Evolutionary conservation across 1,284 basidiomycete genomes (phyloP).

Genomic region (Ceratobasidium sp.): DNA sequence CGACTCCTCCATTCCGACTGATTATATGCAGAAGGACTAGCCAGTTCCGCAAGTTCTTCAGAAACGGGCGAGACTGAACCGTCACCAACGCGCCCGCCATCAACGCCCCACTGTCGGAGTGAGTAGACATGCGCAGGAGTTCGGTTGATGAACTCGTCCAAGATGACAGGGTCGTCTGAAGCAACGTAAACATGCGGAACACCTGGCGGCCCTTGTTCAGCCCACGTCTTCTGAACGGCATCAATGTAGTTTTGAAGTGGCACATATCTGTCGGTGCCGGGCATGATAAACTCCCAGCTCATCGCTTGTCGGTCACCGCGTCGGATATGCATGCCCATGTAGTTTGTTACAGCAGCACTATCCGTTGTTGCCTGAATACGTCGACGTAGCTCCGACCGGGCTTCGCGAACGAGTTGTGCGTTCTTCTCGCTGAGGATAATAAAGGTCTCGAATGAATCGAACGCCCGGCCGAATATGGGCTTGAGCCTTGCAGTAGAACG

Average conservation of each 20-base stretch:
- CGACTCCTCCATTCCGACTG: slow-evolving; percentile 67
- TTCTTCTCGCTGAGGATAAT: slow-evolving; percentile 68
- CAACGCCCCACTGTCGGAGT: slow-evolving; percentile 49
- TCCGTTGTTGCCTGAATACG: slow-evolving; percentile 50
- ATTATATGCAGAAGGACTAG: slow-evolving; percentile 67
- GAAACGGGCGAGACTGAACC: slow-evolving; percentile 62
- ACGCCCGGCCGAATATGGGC: slow-evolving; percentile 66
- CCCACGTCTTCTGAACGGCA: slow-evolving; percentile 62
- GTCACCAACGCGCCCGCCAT: slow-evolving; percentile 63
- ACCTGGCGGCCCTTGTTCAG: slow-evolving; percentile 49
- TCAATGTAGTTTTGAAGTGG: slow-evolving; percentile 65
- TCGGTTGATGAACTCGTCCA: slow-evolving; percentile 61
- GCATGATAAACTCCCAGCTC: slow-evolving; percentile 62
- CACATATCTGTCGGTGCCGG: slow-evolving; percentile 59
- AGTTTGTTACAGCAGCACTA: slow-evolving; percentile 54
- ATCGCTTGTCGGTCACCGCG: slow-evolving; percentile 68
- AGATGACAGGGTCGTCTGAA: slow-evolving; percentile 67
- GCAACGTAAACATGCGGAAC: slow-evolving; percentile 67
- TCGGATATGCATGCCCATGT: slow-evolving; percentile 71
- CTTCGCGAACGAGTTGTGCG: slow-evolving; percentile 64
- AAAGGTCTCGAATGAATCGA: slow-evolving; percentile 64
- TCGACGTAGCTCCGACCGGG: slow-evolving; percentile 64
- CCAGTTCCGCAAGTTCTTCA: slow-evolving; percentile 58
- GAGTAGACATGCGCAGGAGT: slow-evolving; percentile 58
- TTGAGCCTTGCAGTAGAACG: slow-evolving; percentile 68